Evolutionary conservation across 345 rosid genomes (phyloP), one percentile per base, ranked within the genome.

Genomic region (Mercurialis annua): DNA sequence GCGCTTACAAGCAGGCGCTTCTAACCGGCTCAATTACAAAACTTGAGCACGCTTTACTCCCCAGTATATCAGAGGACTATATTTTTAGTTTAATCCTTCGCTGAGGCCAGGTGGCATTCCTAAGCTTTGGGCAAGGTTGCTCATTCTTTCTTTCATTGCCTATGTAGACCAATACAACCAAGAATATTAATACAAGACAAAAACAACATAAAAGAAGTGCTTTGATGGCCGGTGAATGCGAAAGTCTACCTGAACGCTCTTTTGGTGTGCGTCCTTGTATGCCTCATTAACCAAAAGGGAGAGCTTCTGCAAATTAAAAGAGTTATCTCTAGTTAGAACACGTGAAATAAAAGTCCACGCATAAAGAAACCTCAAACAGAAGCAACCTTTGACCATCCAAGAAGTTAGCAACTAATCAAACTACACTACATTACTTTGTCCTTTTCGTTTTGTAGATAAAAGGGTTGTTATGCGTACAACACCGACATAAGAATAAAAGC

Each of bases 81-180:
- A 31, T 59, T 65, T 73, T 78, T 79, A 86, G 82, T 92, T 83
- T 20, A 81, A 73, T 63, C 92, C 92, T 24, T 86, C 90, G n/a
- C 80, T 57, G 23, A 83, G 81, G 0, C 96, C 92, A 2, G 82
- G 96, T 7, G 98, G 97, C 97, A 92, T 88, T 61, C 97, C 98
- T 71, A 92, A 76, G 78, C 97, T 92, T 74, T 86, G 95, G 10
- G 95, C 96, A 64, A 92, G 97, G 75, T 92, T 88, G 5, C 78
- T 84, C 96, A 90, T 92, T 73, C 92, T 85, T 71, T 88, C 90
- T 79, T 92, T 90, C 92, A 90, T 88, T 34, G 98, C 95, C 98
- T 90, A 80, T 29, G 30, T n/a, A 67, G 72, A 65, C 51, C 0
- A 42, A 53, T 11, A 59, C 38, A 18, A 10, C 8, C 40, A 49